Evolutionary conservation across 169 alveolate species (phyloP).

Genomic region (Plasmodium falciparum): DNA sequence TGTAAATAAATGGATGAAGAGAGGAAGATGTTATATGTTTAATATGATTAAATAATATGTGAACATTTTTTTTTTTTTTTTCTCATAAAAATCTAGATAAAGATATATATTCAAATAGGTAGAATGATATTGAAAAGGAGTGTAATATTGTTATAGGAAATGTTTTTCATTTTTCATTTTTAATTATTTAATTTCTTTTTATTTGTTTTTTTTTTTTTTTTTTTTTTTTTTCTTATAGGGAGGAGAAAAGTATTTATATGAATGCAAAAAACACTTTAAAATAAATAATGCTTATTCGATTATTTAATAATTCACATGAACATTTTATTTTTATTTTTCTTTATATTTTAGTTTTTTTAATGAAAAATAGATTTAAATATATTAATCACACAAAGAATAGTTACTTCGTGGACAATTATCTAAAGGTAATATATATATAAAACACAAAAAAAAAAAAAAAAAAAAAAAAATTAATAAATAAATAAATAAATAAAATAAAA

Average conservation of each 20-base stretch:
- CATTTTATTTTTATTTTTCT: neutral
- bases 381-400: constrained; percentile 34
- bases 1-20: too few species aligned
- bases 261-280: neutral
- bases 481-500: neutral
- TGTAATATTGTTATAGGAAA: too few species aligned
- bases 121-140: too few species aligned
- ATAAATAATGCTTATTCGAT: neutral
- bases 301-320: neutral
- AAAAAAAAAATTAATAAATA: neutral
- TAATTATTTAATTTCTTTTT: neutral
- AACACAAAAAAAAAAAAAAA: constrained; percentile 11
- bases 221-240: constrained; percentile 14
- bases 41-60: too few species aligned
- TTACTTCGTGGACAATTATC: constrained; percentile 37
- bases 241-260: constrained; percentile 12
- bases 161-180: too few species aligned
- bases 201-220: neutral
- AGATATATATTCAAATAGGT: too few species aligned
- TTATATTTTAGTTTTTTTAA: constrained; percentile 38
- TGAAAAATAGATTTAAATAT: constrained; percentile 64
- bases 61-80: too few species aligned
- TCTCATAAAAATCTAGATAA: too few species aligned
- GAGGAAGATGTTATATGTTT: too few species aligned
- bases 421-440: constrained; percentile 22